Evolutionary conservation across 169 alveolate genomes (phyloP), one percentile per base, ranked within the genome.

Genomic region (Eimeria brunetti): DNA sequence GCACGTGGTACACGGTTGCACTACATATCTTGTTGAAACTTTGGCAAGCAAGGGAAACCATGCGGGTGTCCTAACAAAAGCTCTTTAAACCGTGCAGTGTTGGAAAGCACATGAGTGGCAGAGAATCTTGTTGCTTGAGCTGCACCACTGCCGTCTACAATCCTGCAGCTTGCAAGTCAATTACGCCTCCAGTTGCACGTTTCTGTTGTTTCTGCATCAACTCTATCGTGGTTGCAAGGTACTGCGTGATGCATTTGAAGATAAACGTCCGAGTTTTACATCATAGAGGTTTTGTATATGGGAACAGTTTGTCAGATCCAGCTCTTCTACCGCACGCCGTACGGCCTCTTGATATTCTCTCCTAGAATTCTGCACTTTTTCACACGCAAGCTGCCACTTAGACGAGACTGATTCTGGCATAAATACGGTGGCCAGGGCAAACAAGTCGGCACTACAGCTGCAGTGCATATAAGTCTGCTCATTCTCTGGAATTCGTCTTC

Each of bases 321-420:
- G 92, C 49, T 85, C 92, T 36, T 85, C 92, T 7, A 85, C 92
- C 24, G 92, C 92, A 11, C 92, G 80, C 46, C 92, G 92, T n/a
- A 85, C 92, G 60, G 73, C 81, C 46, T 85, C 92, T 9, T 85
- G 92, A 44, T 85, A 85, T 62, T 85, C 92, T 16, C 41, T 85
- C 62, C 92, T 85, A 9, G 81, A 85, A 38, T 44, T 38, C 92
- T 85, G 92, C 69, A 44, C 49, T 73, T 73, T 64, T 73, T 73
- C 30, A 27, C 69, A 73, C 83, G 51, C 83, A 73, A 18, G 67
- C 69, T 30, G 9, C 49, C n/a, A 46, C 3, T 80, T 80, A 51
- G 20, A 12, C 38, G 16, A 20, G 33, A 73, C 2, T 18, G 0
- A 14, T 11, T 49, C n/a, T 22, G n/a, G 51, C 46, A 67, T 1